These are phyloP conservation scores for Pseudocercospora fijiensis DNA, from an alignment of 2,329 filamentous ascomycete species.

Conservation along the genomic window DNA sequence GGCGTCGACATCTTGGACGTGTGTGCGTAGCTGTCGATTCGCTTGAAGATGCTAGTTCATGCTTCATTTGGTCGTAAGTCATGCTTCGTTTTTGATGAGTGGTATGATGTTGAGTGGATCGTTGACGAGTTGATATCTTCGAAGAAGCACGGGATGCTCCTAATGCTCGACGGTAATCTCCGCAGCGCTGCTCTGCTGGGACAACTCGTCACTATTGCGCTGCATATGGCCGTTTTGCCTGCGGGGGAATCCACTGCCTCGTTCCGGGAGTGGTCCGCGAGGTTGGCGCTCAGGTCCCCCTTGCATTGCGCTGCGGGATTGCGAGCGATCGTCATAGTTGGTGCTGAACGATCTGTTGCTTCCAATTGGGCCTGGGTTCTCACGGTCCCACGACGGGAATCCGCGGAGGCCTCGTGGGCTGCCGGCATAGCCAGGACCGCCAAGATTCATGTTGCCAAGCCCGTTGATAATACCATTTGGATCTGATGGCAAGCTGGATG, in stretches of 20 bases:
- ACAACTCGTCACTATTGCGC: conserved; percentile 63
- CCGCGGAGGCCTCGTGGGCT: conserved; percentile 61
- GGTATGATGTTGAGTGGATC: conserved; percentile 1
- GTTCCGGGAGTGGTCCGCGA: conserved; percentile 60
- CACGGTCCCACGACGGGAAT: conserved; percentile 61
- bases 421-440: conserved; percentile 50
- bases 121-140: background rate
- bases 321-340: conserved; percentile 56
- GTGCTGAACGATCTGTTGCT: conserved; percentile 64
- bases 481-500: conserved; percentile 37
- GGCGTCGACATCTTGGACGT: conserved; percentile 13
- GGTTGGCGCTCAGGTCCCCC: conserved; percentile 59
- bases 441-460: conserved; percentile 59
- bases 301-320: conserved; percentile 45
- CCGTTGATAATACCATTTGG: conserved; percentile 59
- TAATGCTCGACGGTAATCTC: conserved; percentile 64
- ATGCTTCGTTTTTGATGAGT: conserved; percentile 13
- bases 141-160: conserved; percentile 25
- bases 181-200: conserved; percentile 56
- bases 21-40: conserved; percentile 15
- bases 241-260: conserved; percentile 57
- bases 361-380: conserved; percentile 61
- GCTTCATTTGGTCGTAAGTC: conserved; percentile 21
- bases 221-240: conserved; percentile 62
- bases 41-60: conserved; percentile 25